Base-by-base conservation (phyloP, 306 rosid species). In the Fragaria vesca region DNA sequence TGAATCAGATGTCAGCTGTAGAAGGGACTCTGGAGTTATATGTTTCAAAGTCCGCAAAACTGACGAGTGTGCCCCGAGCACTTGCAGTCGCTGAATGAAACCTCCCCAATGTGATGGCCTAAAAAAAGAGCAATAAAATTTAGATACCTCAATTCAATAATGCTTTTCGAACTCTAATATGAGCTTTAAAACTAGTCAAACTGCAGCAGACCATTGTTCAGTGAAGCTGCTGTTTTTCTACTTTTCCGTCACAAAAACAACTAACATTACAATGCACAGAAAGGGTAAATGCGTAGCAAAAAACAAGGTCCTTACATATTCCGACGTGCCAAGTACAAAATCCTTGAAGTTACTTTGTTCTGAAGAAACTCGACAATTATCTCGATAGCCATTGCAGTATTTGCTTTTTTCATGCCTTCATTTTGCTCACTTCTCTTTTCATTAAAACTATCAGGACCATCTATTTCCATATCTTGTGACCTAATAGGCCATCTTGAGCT, bases 91-190 rank as follows among this genome's bases (percentile, higher is more conserved):
- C 85, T 84, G 83, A 69, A 78, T 69, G 83, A 92, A 95, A 79
- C 83, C 45, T 76, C 81, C 85, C 98, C 98, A 95, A 51, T 88
- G 87, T 20, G 86, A 83, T 72, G 92, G 88, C 97, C 98, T 95
- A 79, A 80, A 88, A 63, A 58, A 84, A 55, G 28, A 74, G n/a
- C 11, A 12, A 75, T 28, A 40, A 32, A 45, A 47, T 43, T 61
- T 61, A 13, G 12, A 43, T 17, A 45, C 61, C 70, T 75, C 12
- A 51, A 75, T 32, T 52, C 30, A 75, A 61, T 3, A 6, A 18
- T 16, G 54, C 42, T 73, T 57, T 21, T 73, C 26, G 42, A 4
- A 74, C 68, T 40, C 28, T 74, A 61, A 60, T 9, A 28, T 61
- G 71, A 46, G 78, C 18, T 26, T 60, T 45, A 18, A 30, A 45